phyloP scores from a whole-genome alignment of 768 basidiomycete genomes.

The Russula dissimulans region DNA sequence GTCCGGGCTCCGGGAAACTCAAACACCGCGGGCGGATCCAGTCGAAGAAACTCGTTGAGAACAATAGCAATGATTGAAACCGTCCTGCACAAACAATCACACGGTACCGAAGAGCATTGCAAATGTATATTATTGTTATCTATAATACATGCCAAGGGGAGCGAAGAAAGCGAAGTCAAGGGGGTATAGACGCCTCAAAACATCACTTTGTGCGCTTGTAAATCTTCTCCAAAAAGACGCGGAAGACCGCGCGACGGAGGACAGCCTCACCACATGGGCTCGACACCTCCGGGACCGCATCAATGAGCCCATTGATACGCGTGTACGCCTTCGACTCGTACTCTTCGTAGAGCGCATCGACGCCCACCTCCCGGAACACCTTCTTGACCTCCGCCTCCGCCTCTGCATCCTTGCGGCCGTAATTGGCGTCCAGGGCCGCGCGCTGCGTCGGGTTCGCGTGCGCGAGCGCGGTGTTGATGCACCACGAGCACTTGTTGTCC shows the following conservation, averaged over 20 bases:
- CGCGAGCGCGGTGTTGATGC: constrained; percentile 77
- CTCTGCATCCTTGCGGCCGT: constrained; percentile 49
- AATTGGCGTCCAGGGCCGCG: constrained; percentile 52
- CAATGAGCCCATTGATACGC: constrained; percentile 60
- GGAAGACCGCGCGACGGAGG: constrained; percentile 63
- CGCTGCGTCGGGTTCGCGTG: constrained; percentile 48
- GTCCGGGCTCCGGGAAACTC: too few species aligned
- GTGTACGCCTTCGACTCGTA: constrained; percentile 76
- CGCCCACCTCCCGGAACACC: constrained; percentile 61
- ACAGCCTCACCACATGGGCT: constrained; percentile 28
- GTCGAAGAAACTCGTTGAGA: too few species aligned
- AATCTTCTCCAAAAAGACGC: constrained; percentile 83
- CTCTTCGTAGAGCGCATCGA: constrained; percentile 55
- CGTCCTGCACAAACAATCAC: neutral
- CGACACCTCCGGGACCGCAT: constrained; percentile 52
- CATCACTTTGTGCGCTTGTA: constrained; percentile 45
- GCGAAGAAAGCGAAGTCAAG: neutral
- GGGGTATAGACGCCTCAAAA: neutral
- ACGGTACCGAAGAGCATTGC: neutral
- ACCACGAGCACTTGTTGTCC: constrained; percentile 99
- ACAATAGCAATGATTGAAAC: too few species aligned
- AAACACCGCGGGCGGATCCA: too few species aligned
- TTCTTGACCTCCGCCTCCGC: constrained; percentile 55
- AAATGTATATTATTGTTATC: neutral
- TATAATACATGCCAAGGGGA: neutral